phyloP scores from a whole-genome alignment of 768 basidiomycete genomes.

The Naganishia vaughanmartiniae region DNA sequence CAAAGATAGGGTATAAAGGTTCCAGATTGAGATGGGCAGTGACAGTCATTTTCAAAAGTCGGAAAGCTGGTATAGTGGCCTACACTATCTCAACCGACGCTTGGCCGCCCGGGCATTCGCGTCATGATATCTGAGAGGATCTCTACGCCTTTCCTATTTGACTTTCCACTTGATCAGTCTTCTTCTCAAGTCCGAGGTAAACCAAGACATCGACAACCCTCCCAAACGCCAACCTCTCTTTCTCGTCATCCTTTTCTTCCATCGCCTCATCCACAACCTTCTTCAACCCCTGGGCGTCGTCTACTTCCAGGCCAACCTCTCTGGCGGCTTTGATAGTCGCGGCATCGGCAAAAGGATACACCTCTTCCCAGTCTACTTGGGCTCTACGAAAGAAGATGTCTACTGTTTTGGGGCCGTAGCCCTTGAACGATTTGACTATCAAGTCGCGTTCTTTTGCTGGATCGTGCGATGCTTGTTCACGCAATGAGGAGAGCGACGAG shows the following conservation, averaged over 20 bases:
- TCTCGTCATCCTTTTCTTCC: constrained; percentile 1
- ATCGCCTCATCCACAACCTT: constrained; percentile 30
- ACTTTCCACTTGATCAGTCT: constrained; percentile 34
- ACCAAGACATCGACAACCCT: constrained; percentile 42
- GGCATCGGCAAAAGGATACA: constrained; percentile 44
- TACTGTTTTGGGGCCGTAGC: constrained; percentile 38
- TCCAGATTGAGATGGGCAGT: neutral
- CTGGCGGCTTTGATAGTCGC: constrained; percentile 36
- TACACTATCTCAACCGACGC: too few relatives aligned
- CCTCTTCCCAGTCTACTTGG: constrained; percentile 44
- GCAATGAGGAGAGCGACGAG: neutral
- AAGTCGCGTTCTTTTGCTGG: constrained; percentile 39
- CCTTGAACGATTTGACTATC: constrained; percentile 14
- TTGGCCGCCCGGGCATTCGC: too few relatives aligned
- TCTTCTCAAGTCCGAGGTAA: constrained; percentile 43
- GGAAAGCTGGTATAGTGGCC: too few relatives aligned
- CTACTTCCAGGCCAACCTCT: constrained; percentile 35
- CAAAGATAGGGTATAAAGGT: too few relatives aligned
- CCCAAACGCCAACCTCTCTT: constrained; percentile 34
- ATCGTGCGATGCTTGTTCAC: constrained; percentile 23
- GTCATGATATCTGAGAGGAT: neutral
- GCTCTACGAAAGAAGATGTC: constrained; percentile 41
- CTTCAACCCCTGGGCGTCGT: constrained; percentile 33
- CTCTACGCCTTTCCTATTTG: neutral
- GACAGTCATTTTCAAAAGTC: neutral